phyloP scores from a whole-genome alignment of 805 yeast genomes.

The Zygotorulaspora chibaensis region DNA sequence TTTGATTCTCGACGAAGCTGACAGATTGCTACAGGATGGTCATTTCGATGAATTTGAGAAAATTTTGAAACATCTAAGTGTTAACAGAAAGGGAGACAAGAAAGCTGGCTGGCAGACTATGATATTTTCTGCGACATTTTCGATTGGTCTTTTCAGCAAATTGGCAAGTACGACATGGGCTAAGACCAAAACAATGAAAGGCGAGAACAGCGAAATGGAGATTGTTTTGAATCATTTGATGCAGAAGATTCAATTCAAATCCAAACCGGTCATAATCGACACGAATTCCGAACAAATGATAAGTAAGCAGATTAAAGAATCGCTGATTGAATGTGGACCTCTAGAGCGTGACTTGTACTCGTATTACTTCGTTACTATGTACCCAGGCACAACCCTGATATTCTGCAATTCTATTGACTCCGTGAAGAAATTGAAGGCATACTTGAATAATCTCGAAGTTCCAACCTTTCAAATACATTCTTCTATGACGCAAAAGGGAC shows the following conservation, averaged over 20 bases:
- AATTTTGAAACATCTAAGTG: constrained; percentile 60
- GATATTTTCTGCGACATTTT: constrained; percentile 94
- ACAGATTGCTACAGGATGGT: constrained; percentile 89
- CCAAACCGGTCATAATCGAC: constrained; percentile 70
- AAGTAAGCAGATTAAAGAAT: constrained; percentile 71
- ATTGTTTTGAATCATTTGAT: constrained; percentile 64
- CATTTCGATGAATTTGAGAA: constrained; percentile 91
- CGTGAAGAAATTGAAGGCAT: constrained; percentile 78
- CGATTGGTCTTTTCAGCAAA: constrained; percentile 74
- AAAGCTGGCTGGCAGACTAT: constrained; percentile 67
- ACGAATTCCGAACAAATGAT: constrained; percentile 82
- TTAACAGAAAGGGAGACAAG: constrained; percentile 37
- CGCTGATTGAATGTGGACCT: constrained; percentile 86
- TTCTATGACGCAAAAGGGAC: constrained; percentile 90
- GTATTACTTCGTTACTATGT: constrained; percentile 80
- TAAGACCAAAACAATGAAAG: constrained; percentile 23
- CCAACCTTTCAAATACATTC: constrained; percentile 80
- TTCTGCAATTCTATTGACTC: constrained; percentile 95
- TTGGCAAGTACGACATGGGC: constrained; percentile 43
- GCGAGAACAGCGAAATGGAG: constrained; percentile 38
- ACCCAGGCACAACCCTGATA: constrained; percentile 84
- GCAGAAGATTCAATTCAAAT: constrained; percentile 66
- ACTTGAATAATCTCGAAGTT: constrained; percentile 63
- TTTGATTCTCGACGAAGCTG: constrained; percentile 90
- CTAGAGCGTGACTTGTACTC: constrained; percentile 84